phyloP scores from a whole-genome alignment of 2,329 filamentous ascomycete species.

The Aspergillus sp. region DNA sequence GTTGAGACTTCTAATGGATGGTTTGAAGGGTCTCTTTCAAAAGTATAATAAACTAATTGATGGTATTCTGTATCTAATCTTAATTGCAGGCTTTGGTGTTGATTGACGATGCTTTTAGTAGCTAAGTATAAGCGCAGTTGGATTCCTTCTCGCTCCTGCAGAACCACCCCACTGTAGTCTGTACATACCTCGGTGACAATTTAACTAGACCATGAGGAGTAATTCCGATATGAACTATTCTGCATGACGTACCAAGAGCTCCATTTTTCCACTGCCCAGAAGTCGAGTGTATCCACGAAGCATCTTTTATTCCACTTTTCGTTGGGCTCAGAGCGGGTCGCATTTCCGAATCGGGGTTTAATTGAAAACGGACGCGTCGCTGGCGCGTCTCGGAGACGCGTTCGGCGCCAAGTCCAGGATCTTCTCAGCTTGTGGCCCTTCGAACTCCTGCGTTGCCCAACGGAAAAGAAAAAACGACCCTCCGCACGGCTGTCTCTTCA shows the following conservation, averaged over 20 bases:
- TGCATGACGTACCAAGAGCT: neutral
- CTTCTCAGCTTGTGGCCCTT: constrained; percentile 18
- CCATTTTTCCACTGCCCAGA: neutral
- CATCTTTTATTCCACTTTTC: neutral
- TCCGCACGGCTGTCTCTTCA: constrained; percentile 14
- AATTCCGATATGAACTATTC: neutral
- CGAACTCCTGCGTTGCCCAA: constrained; percentile 10
- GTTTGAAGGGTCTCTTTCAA: neutral
- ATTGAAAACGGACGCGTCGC: constrained; percentile 33
- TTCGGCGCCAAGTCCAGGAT: constrained; percentile 20
- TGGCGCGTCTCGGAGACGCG: constrained; percentile 19
- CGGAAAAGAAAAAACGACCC: constrained; percentile 16
- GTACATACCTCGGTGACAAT: too few relatives aligned
- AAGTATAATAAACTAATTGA: neutral
- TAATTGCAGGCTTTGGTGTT: neutral
- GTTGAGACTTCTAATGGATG: neutral
- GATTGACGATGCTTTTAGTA: too few relatives aligned
- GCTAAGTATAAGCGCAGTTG: too few relatives aligned
- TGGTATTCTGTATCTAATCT: neutral
- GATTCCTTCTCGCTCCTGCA: too few relatives aligned
- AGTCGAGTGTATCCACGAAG: neutral
- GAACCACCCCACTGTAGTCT: too few relatives aligned
- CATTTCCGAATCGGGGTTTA: constrained; percentile 33
- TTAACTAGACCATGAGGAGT: too few relatives aligned
- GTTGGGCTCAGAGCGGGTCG: constrained; percentile 1